Evolutionary conservation across 306 rosid genomes (phyloP), one percentile per base, ranked within the genome.

Genomic region (Gastrolobium bilobum): DNA sequence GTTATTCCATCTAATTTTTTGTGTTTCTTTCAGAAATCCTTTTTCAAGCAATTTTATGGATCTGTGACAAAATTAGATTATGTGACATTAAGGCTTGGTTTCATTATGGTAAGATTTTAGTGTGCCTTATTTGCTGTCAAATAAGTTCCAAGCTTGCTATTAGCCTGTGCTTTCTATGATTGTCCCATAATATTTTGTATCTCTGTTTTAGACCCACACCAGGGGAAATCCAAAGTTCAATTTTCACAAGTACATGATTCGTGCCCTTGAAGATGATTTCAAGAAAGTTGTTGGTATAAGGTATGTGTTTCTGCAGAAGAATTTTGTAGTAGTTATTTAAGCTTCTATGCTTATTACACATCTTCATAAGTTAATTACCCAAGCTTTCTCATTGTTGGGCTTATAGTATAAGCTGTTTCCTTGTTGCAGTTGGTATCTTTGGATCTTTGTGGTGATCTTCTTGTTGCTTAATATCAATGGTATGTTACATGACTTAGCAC

Each of bases 251-350:
- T 94, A 92, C 84, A 91, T 94, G 97, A 87, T 88, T 34, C 93
- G 97, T 20, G 88, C 97, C 11, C 99, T 94, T 68, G 99, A 94
- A 87, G 97, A 88, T 79, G 99, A 94, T 75, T 92, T 94, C 80
- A 94, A 82, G 87, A 85, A 48, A 86, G 97, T 94, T 39, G 99
- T 94, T 29, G 97, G 97, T 51, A 94, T 94, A 82, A 92, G 97
- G 99, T 86, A 77, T 85, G 81, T 78, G 44, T 50, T 79, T 65
- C 78, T 4, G 11, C 37, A 77, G 31, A 72, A 50, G 79, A 20
- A 8, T 13, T 74, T 7, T 44, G 42, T 31, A 51, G 13, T 13
- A 10, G 4, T 37, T 29, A 29, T 4, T 69, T 73, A 68, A 59
- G 4, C 51, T 57, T 73, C 69, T 77, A 47, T 64, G n/a, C 31